phyloP scores from a whole-genome alignment of 352 stramenopile genomes.

The Phytophthora pisi region DNA sequence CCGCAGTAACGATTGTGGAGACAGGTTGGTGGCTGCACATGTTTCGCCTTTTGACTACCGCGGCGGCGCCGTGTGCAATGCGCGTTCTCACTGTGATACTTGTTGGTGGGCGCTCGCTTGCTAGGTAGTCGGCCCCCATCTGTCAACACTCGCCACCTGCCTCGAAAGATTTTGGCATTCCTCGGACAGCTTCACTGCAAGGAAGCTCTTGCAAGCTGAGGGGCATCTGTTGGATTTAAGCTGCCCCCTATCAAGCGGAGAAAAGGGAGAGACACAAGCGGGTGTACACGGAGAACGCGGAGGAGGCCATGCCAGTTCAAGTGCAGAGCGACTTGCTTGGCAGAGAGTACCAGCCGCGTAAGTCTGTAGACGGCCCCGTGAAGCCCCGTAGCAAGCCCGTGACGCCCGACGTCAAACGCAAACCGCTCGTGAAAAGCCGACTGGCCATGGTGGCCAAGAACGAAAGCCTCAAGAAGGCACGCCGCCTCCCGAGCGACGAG shows the following conservation, averaged over 20 bases:
- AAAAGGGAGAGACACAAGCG: slow-evolving; percentile 22
- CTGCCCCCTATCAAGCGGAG: slow-evolving; percentile 22
- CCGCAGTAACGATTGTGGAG: slow-evolving; percentile 32
- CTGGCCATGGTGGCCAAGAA: slow-evolving; percentile 45
- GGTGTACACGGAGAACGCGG: slow-evolving; percentile 15
- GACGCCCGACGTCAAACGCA: slow-evolving; percentile 36
- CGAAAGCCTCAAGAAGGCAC: slow-evolving; percentile 49
- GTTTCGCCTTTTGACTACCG: slow-evolving; percentile 19
- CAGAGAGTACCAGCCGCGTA: slow-evolving; percentile 32
- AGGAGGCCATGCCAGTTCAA: slow-evolving; percentile 34
- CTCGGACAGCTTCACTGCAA: neutral
- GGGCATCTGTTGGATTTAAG: slow-evolving; percentile 28
- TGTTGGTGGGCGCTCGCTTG: slow-evolving; percentile 3
- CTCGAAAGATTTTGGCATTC: slow-evolving; percentile 16
- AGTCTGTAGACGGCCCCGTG: slow-evolving; percentile 27
- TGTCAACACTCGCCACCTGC: slow-evolving; percentile 20
- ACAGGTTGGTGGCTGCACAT: slow-evolving; percentile 35
- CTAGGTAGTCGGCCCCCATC: slow-evolving; percentile 19
- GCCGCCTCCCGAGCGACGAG: slow-evolving; percentile 53
- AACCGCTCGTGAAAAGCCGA: slow-evolving; percentile 66
- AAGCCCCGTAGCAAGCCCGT: slow-evolving; percentile 29
- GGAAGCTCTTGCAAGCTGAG: neutral
- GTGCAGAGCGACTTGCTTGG: slow-evolving; percentile 33
- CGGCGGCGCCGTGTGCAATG: slow-evolving; percentile 16
- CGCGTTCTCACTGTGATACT: slow-evolving; percentile 27